Percentiles rank a stretch among this genome's conserved stretches.
phyloP scores from a whole-genome alignment of 768 basidiomycete species.

The Podaxis rugospora region DNA sequence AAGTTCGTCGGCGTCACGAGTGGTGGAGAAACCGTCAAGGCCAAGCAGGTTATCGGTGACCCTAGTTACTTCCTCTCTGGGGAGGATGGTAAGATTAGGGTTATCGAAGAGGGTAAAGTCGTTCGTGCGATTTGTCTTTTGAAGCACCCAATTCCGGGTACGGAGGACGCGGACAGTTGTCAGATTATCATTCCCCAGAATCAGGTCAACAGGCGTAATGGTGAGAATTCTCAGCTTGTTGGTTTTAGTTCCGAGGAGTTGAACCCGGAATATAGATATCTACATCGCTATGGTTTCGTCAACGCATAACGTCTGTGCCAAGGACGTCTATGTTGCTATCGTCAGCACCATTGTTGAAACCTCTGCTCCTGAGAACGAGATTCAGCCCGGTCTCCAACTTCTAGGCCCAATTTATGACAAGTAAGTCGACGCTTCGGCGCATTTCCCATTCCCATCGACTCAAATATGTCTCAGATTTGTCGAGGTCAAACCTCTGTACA shows the following conservation, averaged over 20 bases:
- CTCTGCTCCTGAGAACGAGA: conserved; percentile 84
- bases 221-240: conserved; percentile 39
- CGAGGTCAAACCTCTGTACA: conserved; percentile 82
- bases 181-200: conserved; percentile 99
- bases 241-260: neutral
- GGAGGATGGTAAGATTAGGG: conserved; percentile 73
- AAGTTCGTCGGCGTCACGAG: conserved; percentile 92
- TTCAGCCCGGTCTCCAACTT: conserved; percentile 86
- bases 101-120: conserved; percentile 91
- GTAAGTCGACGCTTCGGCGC: conserved; percentile 38
- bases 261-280: conserved; percentile 60
- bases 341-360: conserved; percentile 99
- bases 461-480: conserved; percentile 62
- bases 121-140: conserved; percentile 96
- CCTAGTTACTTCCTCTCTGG: conserved; percentile 94
- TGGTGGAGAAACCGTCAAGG: conserved; percentile 89
- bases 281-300: conserved; percentile 98
- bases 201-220: conserved; percentile 90
- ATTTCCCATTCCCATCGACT: conserved; percentile 9
- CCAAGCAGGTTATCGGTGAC: conserved; percentile 96
- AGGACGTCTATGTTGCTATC: conserved; percentile 93
- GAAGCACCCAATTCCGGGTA: conserved; percentile 97
- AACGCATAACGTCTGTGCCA: conserved; percentile 96
- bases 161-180: conserved; percentile 90
- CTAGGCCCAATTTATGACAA: conserved; percentile 93